These are phyloP conservation scores for Penicillium canariense DNA, from an alignment of 495 filamentous ascomycete species.

Conservation along the genomic window DNA sequence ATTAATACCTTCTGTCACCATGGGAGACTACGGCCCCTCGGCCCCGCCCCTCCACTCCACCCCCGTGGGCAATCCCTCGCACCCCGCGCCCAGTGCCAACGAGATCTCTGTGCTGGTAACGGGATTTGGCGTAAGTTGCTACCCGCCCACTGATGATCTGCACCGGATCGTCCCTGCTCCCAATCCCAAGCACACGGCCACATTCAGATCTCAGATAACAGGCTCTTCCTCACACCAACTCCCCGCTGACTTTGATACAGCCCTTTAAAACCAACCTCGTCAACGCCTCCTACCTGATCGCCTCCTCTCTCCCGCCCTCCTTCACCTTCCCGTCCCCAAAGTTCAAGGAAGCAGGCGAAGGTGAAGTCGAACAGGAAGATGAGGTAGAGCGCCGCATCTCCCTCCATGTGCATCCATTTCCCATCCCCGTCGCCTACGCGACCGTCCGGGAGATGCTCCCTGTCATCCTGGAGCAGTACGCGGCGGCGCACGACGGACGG, in stretches of 20 bases:
- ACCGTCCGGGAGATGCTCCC: constrained; percentile 63
- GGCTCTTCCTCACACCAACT: not conserved
- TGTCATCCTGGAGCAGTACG: constrained; percentile 43
- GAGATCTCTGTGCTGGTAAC: constrained; percentile 69
- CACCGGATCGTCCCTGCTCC: constrained; percentile 11
- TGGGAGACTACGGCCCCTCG: constrained; percentile 42
- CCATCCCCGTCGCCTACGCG: constrained; percentile 68
- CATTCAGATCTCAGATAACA: not conserved
- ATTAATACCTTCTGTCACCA: constrained; percentile 11
- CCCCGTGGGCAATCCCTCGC: constrained; percentile 14
- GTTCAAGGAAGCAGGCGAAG: constrained; percentile 6
- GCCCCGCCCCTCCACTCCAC: constrained; percentile 17
- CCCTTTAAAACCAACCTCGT: constrained; percentile 65
- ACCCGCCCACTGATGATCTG: constrained; percentile 5
- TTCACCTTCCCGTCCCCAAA: constrained; percentile 29
- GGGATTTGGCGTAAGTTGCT: constrained; percentile 64
- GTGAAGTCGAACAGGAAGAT: too few species aligned
- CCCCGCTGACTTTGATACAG: constrained; percentile 31
- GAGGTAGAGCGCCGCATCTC: constrained; percentile 57
- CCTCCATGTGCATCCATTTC: constrained; percentile 61
- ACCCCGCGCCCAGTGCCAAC: constrained; percentile 16
- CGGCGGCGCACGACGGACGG: constrained; percentile 34
- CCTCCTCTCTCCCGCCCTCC: constrained; percentile 45
- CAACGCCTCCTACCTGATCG: constrained; percentile 73
- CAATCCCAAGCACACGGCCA: constrained; percentile 1